Base-by-base conservation (phyloP, 768 basidiomycete genomes). In the Melanogaster broomeanus region DNA sequence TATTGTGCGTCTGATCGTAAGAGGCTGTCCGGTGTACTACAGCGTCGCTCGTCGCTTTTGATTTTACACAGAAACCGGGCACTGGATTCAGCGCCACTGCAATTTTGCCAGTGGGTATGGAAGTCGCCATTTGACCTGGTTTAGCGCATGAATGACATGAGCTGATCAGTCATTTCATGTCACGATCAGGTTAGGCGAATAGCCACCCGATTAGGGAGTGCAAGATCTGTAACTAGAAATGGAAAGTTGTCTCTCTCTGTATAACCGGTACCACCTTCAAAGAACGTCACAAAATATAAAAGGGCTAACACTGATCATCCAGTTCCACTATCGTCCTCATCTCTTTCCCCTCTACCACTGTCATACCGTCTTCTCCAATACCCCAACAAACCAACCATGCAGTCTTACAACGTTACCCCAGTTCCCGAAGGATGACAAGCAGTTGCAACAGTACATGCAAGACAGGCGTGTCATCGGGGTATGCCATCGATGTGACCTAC, bases 401-500 rank as follows among this genome's bases (percentile, higher is more conserved):
- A 41, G 7, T 0, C 37, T n/a, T 71, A 80, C 73, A 76, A 69
- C 64, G 75, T 83, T 25, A 80, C 85, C 2, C 85, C 87, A 42
- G 74, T 81, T 68, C 85, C 87, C 43, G 79, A 82, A n/a, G 56
- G 86, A 89, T 69, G 76, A 76, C 45, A 74, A 77, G 37, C 79
- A 81, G 56, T 77, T 89, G 57, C 77, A 83, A 61, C 76, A 81
- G 59, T 90, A 88, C 76, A 85, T 92, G 72, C 83, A 87, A 66
- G 90, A 93, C 72, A 78, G 85, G 44, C 83, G 90, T 45, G 89
- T 92, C 71, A 77, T 87, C 44, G 88, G 88, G 45, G 88, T 90
- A 78, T 55, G 85, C 41, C 40, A 41, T 33, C 11, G 2, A 18
- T 19, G 46, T 30, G 45, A 43, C 37, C 9, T 27, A 19, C 47